Evolutionary conservation across 345 rosid genomes (phyloP).

Genomic region (Gossypium longicalyx): DNA sequence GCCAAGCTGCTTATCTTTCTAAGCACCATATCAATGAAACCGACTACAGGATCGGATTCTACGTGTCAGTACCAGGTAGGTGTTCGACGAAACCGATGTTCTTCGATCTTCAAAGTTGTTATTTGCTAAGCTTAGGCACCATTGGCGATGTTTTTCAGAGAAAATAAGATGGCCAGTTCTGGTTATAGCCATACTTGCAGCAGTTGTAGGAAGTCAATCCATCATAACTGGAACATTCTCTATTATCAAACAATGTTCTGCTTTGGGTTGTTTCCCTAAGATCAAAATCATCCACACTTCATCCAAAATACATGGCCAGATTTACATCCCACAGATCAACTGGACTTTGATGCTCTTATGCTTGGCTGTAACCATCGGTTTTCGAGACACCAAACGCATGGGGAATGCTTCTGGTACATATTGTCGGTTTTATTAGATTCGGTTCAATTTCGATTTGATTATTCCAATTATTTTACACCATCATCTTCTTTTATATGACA

Average conservation of each 20-base stretch:
- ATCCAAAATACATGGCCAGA: constrained; percentile 84
- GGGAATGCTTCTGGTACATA: constrained; percentile 85
- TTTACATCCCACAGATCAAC: constrained; percentile 93
- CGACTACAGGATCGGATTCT: constrained; percentile 80
- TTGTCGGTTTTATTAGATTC: neutral
- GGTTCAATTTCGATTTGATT: neutral
- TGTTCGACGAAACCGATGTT: constrained; percentile 8
- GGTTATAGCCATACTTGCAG: constrained; percentile 87
- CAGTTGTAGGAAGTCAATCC: constrained; percentile 97
- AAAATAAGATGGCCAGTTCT: constrained; percentile 94
- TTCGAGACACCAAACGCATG: constrained; percentile 79
- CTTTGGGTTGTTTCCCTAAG: constrained; percentile 87
- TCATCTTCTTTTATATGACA: constrained; percentile 23
- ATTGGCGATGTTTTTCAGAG: constrained; percentile 40
- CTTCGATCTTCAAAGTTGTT: neutral
- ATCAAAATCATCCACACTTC: constrained; percentile 94
- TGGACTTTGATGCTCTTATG: constrained; percentile 94
- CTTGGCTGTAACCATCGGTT: constrained; percentile 89
- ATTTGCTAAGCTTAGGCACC: neutral
- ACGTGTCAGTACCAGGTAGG: constrained; percentile 89
- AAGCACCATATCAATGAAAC: constrained; percentile 58
- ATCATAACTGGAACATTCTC: constrained; percentile 97
- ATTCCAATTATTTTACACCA: neutral
- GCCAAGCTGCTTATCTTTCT: constrained; percentile 95
- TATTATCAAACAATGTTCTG: constrained; percentile 85